phyloP scores from a whole-genome alignment of 2,329 filamentous ascomycete species.

The Pleurostoma richardsiae region DNA sequence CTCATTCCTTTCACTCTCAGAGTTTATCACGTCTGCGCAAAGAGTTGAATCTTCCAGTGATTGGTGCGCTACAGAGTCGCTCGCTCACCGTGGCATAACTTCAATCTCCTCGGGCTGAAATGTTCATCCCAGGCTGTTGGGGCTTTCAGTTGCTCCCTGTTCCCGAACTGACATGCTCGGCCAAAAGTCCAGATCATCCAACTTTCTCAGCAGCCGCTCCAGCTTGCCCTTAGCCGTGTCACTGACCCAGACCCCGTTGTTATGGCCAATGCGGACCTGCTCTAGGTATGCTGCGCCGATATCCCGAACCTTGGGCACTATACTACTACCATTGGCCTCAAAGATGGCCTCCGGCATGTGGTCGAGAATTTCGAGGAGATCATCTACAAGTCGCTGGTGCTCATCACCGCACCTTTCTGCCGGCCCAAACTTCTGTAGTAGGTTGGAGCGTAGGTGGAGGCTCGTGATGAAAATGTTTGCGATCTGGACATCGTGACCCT shows the following conservation, averaged over 20 bases:
- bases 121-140: neutral
- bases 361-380: constrained; percentile 25
- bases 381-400: constrained; percentile 25
- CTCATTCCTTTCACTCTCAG: too few relatives aligned
- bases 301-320: constrained; percentile 30
- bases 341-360: constrained; percentile 24
- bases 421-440: constrained; percentile 24
- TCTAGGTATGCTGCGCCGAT: constrained; percentile 27
- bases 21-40: too few relatives aligned
- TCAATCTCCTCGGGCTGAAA: too few relatives aligned
- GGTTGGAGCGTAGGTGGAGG: constrained; percentile 27
- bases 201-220: constrained; percentile 18
- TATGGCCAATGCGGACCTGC: constrained; percentile 13
- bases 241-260: constrained; percentile 3
- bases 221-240: constrained; percentile 15
- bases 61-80: too few relatives aligned
- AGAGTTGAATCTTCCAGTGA: too few relatives aligned
- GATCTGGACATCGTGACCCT: constrained; percentile 28
- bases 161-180: constrained; percentile 2
- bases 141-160: neutral
- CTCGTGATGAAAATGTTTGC: constrained; percentile 30
- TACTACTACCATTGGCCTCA: constrained; percentile 24
- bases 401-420: constrained; percentile 10
- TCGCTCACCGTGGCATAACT: too few relatives aligned
- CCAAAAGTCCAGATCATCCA: constrained; percentile 25